Conservation (phyloP, 352 stramenopile species). For the Pythium diclinum region DNA sequence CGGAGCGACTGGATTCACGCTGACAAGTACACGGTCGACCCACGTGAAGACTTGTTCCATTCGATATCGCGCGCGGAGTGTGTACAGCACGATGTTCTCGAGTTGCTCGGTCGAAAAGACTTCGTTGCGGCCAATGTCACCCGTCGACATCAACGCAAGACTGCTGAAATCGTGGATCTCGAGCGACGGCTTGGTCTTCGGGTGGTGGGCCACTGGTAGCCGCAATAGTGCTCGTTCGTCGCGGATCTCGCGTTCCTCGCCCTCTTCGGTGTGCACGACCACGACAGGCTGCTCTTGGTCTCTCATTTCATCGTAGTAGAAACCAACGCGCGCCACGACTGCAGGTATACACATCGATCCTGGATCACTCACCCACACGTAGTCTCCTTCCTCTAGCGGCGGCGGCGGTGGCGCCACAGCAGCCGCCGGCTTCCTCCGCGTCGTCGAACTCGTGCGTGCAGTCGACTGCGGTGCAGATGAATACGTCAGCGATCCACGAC, state of each 20-base stretch:
- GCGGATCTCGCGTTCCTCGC: slow-evolving; percentile 72
- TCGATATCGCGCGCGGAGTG: slow-evolving; percentile 63
- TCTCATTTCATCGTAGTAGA: slow-evolving; percentile 51
- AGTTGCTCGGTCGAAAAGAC: slow-evolving; percentile 58
- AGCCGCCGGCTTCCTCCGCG: slow-evolving; percentile 4
- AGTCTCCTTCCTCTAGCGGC: slow-evolving; percentile 58
- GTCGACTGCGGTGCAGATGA: slow-evolving; percentile 10
- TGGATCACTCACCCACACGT: slow-evolving; percentile 62
- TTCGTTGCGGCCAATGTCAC: slow-evolving; percentile 56
- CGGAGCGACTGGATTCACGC: slow-evolving; percentile 63
- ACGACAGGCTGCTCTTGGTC: slow-evolving; percentile 67
- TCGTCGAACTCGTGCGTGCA: not conserved
- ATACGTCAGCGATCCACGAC: slow-evolving; percentile 10
- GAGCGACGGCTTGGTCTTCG: slow-evolving; percentile 54
- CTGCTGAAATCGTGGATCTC: slow-evolving; percentile 66
- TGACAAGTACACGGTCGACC: slow-evolving; percentile 73
- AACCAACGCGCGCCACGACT: slow-evolving; percentile 60
- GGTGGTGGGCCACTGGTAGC: slow-evolving; percentile 55
- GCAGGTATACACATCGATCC: slow-evolving; percentile 50
- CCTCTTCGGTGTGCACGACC: slow-evolving; percentile 80
- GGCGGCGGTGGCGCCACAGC: slow-evolving; percentile 4
- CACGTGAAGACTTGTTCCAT: slow-evolving; percentile 85
- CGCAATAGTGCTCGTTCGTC: slow-evolving; percentile 52
- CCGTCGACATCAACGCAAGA: slow-evolving; percentile 59
- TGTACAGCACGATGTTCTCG: slow-evolving; percentile 76